Base-by-base conservation (phyloP, 2,329 filamentous ascomycete genomes). In the Fusarium camptoceras region DNA sequence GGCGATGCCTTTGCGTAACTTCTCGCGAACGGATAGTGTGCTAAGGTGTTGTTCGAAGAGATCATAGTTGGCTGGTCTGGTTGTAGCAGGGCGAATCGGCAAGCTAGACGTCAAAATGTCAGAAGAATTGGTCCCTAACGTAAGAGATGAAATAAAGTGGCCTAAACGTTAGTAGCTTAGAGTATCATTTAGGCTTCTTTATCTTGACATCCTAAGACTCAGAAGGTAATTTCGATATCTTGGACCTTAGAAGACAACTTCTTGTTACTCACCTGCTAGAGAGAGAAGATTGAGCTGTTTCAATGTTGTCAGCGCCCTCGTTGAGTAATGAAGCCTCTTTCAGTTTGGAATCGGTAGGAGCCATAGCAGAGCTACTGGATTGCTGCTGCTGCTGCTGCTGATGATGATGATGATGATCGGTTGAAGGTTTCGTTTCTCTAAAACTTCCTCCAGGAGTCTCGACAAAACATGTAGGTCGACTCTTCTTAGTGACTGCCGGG, bases 391-490 rank as follows among this genome's bases (percentile, higher is more conserved):
- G n/a, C n/a, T n/a, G n/a, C n/a, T n/a, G n/a, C n/a, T 25, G 24
- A 6, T 14, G 44, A 27, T 51, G 46, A 22, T 31, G 28, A 30
- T 30, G 46, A 25, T 54, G 46, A 25, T 37, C 22, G 11, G 46
- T 41, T 11, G 47, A 31, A 31, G 71, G 66, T 10, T 59, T 51
- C 8, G 54, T 46, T 24, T 70, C 57, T 27, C 42, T 56, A 30
- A 74, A 49, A 6, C 63, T 71, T 25, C 67, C 70, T 25, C 69
- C 60, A 6, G 73, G 71, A 5, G 69, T 65, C 20, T 72, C 67
- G 24, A 62, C 27, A 12, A 67, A 11, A 46, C 65, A 64, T 25
- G 60, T 31, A 15, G 49, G 48, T 30, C 63, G 46, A 10, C 41
- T 47, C 54, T 53, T 67, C 57, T 70, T 70, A 24, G 44, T 42